Evolutionary conservation across 225 moss, liverwort and hornwort species (phyloP), one percentile per base, ranked within the genome.

Genomic region (Pseudisothecium myosuroides): DNA sequence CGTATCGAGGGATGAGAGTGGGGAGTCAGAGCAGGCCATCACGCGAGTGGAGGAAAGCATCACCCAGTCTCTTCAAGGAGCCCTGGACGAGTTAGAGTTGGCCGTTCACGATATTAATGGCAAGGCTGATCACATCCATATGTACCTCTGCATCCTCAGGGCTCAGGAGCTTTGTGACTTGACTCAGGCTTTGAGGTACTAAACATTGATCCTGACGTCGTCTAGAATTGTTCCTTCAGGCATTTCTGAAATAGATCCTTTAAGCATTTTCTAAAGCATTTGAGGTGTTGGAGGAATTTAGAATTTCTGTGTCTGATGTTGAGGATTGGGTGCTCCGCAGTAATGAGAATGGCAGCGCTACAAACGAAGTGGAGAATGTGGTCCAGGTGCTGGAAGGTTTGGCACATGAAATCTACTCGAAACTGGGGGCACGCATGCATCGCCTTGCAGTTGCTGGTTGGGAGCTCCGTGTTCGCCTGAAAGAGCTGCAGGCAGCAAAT

Each of bases 401-500:
- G 75, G 96, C 97, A 52, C 92, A 95, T 52, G 89, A 91, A 80
- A 93, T 97, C 17, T 96, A 96, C 89, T 92, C 93, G 68, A 96
- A 95, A 87, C 87, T 99, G 60, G 97, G 97, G 76, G 90, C 95
- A 31, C 96, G 97, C 67, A 99, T 99, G 98, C 95, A 99, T 86
- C 94, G 96, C 55, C 94, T 99, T 86, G 98, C 97, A 43, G 92
- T 99, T 87, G 95, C 96, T 62, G 95, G 94, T 75, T 97, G 98
- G 98, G 98, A 99, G 88, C 50, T 99, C n/a, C 98, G 97, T 88
- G 95, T 99, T 59, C 97, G 97, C 76, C 85, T 99, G 50, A 96
- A 92, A 74, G 95, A 93, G n/a, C 92, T 93, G 45, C 94, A 95
- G 56, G 89, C 92, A 54, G 92, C 90, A 82, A 96, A 92, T 91